These are phyloP conservation scores for Tilletia walkeri DNA, from an alignment of 1,284 basidiomycete species.

Conservation along the genomic window DNA sequence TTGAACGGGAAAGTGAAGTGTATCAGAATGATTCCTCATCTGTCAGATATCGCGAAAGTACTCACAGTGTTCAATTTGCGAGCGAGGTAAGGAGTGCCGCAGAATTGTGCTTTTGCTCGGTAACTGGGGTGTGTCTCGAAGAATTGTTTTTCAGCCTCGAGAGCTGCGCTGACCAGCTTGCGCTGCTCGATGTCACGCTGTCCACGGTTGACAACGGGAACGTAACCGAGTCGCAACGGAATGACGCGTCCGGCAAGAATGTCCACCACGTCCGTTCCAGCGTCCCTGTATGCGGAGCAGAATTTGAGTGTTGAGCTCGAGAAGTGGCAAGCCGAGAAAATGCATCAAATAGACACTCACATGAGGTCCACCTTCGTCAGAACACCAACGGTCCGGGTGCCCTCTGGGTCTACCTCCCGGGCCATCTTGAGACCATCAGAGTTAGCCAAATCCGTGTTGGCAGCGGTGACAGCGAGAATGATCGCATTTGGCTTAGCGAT, in stretches of 20 bases:
- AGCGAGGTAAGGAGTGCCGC: slow-evolving; percentile 95
- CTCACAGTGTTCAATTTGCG: slow-evolving; percentile 79
- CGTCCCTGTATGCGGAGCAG: slow-evolving; percentile 66
- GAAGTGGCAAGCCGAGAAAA: not conserved
- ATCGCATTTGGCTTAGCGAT: slow-evolving; percentile 81
- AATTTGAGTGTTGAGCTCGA: not conserved
- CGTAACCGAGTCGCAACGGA: slow-evolving; percentile 90
- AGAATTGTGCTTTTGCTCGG: slow-evolving; percentile 88
- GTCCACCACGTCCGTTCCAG: slow-evolving; percentile 94
- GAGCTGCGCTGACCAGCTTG: slow-evolving; percentile 79
- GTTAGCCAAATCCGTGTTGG: slow-evolving; percentile 96
- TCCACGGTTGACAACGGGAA: slow-evolving; percentile 94
- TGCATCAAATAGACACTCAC: slow-evolving; percentile 62
- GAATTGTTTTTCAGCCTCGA: slow-evolving; percentile 85
- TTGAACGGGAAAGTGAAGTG: slow-evolving; percentile 14
- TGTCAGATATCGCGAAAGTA: not conserved
- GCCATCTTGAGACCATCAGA: slow-evolving; percentile 96
- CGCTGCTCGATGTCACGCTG: slow-evolving; percentile 86
- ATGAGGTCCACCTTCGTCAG: slow-evolving; percentile 97
- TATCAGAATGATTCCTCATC: not conserved
- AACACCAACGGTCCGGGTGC: slow-evolving; percentile 91
- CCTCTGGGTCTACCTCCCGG: slow-evolving; percentile 92
- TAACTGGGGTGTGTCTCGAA: slow-evolving; percentile 92
- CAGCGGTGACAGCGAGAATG: slow-evolving; percentile 91
- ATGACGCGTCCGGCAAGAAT: slow-evolving; percentile 94